Percentiles rank a stretch among this genome's conserved stretches.
These are phyloP conservation scores for Leishmania lainsoni DNA, from an alignment of 208 protist genomes.

Conservation along the genomic window DNA sequence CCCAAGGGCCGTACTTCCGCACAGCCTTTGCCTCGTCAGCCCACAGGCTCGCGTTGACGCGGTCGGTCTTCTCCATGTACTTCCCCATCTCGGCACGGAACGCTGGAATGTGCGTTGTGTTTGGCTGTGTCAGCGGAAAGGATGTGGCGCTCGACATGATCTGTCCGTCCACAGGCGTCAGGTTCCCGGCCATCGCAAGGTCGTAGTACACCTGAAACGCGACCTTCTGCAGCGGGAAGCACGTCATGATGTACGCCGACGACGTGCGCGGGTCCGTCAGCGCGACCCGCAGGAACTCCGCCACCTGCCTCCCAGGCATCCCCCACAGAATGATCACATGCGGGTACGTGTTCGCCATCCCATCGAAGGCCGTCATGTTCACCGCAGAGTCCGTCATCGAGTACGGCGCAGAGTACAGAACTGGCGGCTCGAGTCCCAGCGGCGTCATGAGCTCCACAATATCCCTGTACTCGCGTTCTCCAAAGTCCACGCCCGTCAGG, in stretches of 20 bases:
- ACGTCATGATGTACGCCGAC: constrained; percentile 36
- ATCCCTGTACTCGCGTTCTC: constrained; percentile 33
- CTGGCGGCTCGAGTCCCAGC: constrained; percentile 4
- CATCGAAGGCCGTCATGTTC: constrained; percentile 34
- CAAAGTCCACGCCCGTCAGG: constrained; percentile 38
- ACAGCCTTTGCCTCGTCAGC: background rate
- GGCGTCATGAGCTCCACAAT: constrained; percentile 6
- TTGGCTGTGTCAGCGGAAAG: constrained; percentile 29
- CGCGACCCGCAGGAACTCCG: constrained; percentile 31
- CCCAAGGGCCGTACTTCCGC: background rate
- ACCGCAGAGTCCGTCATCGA: constrained; percentile 7
- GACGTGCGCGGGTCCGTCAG: constrained; percentile 38
- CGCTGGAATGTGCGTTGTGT: constrained; percentile 27
- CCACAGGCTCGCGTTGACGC: background rate
- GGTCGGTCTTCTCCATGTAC: constrained; percentile 31
- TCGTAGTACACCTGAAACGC: constrained; percentile 23
- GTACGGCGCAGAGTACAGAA: constrained; percentile 31
- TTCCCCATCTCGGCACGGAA: constrained; percentile 44
- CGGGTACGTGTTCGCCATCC: constrained; percentile 41
- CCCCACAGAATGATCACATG: constrained; percentile 58
- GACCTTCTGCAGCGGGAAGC: constrained; percentile 25
- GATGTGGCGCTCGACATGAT: constrained; percentile 45
- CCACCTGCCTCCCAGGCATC: constrained; percentile 17
- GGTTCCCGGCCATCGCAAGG: constrained; percentile 1
- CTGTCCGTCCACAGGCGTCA: constrained; percentile 25